Evolutionary conservation across 2,329 filamentous ascomycete species (phyloP), one percentile per base, ranked within the genome.

Genomic region (Exophiala sp.): DNA sequence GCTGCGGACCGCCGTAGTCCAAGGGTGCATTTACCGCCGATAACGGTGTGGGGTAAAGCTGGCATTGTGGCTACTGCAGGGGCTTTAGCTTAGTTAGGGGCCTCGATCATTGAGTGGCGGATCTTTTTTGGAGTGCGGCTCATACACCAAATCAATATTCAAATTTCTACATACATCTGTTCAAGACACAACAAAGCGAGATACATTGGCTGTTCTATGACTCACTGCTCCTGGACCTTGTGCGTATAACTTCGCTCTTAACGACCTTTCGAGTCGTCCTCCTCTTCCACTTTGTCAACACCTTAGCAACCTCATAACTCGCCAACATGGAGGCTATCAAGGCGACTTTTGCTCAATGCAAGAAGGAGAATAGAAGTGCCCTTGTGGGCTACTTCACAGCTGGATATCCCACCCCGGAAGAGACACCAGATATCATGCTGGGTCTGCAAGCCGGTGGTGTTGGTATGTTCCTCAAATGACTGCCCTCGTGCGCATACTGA

Each of bases 371-470:
- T 61, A 70, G 94, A 82, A 78, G 89, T 62, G 92, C 94, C 47
- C 81, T 99, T 58, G 89, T 99, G 61, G 91, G 91, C 24, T 99
- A 99, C 79, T 90, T 96, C 68, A 99, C 94, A 21, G 91, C 92
- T 54, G 94, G 94, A 52, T 99, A 86, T 69, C 94, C 94, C 12
- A 88, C 83, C 34, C 79, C 86, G n/a, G 83, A 88, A 65, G 85
- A 89, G 66, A 95, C 91, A 1, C 84, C 90, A 46, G 84, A 90
- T 69, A 86, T 96, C 62, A 78, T 97, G 66, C 77, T 99, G 60
- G 89, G 84, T 39, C 87, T 99, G 83, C 89, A 99, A 75, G 89
- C 86, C 70, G 94, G 94, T 67, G 94, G 94, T 63, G 86, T 92
- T 66, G 89, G 89, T 94, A 77, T 64, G 80, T 69, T 16, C 55